Percentiles rank a stretch among this genome's conserved stretches.
These are phyloP conservation scores for Lumnitzera racemosa DNA, from an alignment of 345 rosid genomes.

Conservation along the genomic window DNA sequence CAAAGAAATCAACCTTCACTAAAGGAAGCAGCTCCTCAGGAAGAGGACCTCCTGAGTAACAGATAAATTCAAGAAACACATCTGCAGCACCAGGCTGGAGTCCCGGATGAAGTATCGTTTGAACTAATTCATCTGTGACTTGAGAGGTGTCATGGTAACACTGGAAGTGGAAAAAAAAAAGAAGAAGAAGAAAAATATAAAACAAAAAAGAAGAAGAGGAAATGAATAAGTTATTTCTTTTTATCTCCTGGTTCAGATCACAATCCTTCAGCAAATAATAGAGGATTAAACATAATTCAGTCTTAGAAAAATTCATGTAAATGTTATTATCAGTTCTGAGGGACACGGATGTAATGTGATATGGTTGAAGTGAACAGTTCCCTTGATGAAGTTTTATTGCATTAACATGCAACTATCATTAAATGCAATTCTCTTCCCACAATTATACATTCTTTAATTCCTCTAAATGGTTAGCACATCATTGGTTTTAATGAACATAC, in stretches of 20 bases:
- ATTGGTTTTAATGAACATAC: no score
- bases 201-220: background rate
- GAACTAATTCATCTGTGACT: slow-evolving; percentile 85
- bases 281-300: no score
- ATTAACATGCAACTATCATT: background rate
- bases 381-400: background rate
- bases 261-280: no score
- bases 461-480: no score
- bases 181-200: slow-evolving; percentile 1
- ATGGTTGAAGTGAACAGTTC: no score
- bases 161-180: slow-evolving; percentile 29
- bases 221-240: background rate
- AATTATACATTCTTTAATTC: no score
- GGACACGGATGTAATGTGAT: no score
- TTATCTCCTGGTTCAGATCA: background rate
- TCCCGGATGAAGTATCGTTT: slow-evolving; percentile 79
- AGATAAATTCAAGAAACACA: slow-evolving; percentile 83
- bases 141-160: slow-evolving; percentile 74
- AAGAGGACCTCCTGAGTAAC: slow-evolving; percentile 88
- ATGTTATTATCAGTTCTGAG: no score
- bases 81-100: slow-evolving; percentile 86
- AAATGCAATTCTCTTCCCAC: background rate
- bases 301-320: no score
- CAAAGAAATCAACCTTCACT: slow-evolving; percentile 43
- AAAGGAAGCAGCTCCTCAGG: slow-evolving; percentile 82